Conservation (phyloP, 108 stramenopile genomes). For the Chaetoceros tenuissimus region DNA sequence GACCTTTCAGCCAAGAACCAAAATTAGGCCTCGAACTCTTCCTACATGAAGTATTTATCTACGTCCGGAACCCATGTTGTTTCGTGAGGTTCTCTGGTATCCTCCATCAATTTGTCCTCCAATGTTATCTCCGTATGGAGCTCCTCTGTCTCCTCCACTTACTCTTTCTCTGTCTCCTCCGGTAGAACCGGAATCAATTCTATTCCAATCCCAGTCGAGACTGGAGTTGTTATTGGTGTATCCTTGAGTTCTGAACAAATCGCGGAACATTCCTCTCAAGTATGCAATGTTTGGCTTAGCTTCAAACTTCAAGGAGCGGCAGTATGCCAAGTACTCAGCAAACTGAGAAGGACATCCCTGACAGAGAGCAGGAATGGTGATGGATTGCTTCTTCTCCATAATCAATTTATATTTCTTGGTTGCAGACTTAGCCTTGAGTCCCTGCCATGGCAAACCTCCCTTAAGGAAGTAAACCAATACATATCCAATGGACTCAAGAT, state of each 20-base stretch:
- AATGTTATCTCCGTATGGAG: neutral
- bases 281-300: slow-evolving; percentile 98
- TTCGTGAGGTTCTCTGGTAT: neutral
- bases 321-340: slow-evolving; percentile 97
- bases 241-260: slow-evolving; percentile 87
- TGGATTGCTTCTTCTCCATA: slow-evolving; percentile 91
- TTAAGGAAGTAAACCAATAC: slow-evolving; percentile 97
- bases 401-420: slow-evolving; percentile 93
- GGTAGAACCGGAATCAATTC: slow-evolving; percentile 45
- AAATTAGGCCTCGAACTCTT: too few relatives aligned
- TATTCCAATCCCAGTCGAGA: slow-evolving; percentile 90
- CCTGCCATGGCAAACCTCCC: slow-evolving; percentile 98
- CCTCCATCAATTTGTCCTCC: neutral
- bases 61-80: neutral
- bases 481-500: slow-evolving; percentile 95
- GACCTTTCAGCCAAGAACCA: too few relatives aligned
- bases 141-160: neutral
- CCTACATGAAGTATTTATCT: too few relatives aligned
- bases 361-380: slow-evolving; percentile 89
- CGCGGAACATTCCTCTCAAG: slow-evolving; percentile 93
- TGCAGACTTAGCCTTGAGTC: slow-evolving; percentile 93
- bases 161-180: slow-evolving; percentile 22
- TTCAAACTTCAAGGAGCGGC: slow-evolving; percentile 96
- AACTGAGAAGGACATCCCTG: slow-evolving; percentile 96
- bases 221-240: slow-evolving; percentile 86